Percentiles rank a stretch among this genome's conserved stretches.
Evolutionary conservation across 208 protist genomes (phyloP).

Genomic region (Naegleria gruberi): DNA sequence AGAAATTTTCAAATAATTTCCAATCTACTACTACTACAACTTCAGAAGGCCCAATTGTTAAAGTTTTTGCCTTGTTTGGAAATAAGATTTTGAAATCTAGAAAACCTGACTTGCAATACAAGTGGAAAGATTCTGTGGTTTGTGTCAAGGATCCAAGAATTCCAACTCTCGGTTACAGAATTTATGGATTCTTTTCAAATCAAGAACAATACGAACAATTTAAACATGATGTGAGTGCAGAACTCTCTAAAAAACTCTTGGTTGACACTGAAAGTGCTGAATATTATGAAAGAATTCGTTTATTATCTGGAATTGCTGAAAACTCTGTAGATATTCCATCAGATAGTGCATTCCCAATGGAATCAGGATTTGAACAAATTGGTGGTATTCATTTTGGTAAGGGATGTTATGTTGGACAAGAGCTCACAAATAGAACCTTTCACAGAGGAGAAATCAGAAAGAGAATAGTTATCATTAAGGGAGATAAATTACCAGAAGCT

Average conservation of each 20-base stretch:
- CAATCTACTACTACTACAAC: not conserved
- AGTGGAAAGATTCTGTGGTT: not conserved
- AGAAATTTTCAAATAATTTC: not conserved
- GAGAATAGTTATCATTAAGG: constrained; percentile 62
- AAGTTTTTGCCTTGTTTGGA: not conserved
- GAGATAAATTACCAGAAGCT: not conserved
- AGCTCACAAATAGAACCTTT: constrained; percentile 85
- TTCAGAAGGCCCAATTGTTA: too few relatives aligned
- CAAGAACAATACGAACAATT: not conserved
- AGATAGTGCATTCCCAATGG: constrained; percentile 69
- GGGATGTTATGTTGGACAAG: constrained; percentile 91
- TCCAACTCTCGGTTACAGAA: not conserved
- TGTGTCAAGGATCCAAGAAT: not conserved
- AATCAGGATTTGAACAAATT: constrained; percentile 79
- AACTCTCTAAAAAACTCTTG: not conserved
- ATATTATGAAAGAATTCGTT: constrained; percentile 1
- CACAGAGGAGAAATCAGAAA: constrained; percentile 83
- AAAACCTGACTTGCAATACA: not conserved
- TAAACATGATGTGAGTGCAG: not conserved
- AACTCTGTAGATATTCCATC: constrained; percentile 55
- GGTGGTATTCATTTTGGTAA: constrained; percentile 80
- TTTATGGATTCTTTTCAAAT: not conserved
- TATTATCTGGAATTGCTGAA: constrained; percentile 60
- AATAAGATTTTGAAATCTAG: not conserved
- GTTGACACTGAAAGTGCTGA: not conserved